phyloP scores from a whole-genome alignment of 2,329 filamentous ascomycete genomes.

The Pseudocercospora fuligena region DNA sequence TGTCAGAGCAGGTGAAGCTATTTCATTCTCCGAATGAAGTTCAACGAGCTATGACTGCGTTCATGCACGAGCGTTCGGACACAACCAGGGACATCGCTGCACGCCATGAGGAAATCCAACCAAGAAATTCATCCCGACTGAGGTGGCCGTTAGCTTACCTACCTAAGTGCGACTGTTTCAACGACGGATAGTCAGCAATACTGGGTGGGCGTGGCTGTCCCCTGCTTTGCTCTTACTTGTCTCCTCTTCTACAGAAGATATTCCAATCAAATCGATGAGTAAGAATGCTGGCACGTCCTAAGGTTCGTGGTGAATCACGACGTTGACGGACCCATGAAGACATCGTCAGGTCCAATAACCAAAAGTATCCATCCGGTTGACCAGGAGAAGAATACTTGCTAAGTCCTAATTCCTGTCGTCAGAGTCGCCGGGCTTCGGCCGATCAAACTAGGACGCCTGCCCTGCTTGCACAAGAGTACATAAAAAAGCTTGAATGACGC shows the following conservation, averaged over 20 bases:
- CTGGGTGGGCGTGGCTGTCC: background rate
- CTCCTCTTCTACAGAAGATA: background rate
- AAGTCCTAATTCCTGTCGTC: background rate
- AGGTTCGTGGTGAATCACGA: background rate
- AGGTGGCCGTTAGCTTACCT: background rate
- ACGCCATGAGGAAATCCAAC: background rate
- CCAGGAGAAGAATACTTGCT: background rate
- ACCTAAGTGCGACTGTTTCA: background rate
- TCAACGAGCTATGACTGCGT: background rate
- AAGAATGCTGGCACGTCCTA: background rate
- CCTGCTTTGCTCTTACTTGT: background rate
- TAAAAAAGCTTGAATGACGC: too few relatives aligned
- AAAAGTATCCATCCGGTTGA: too few relatives aligned
- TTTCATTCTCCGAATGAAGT: background rate
- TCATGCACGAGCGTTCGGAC: background rate
- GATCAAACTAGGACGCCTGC: background rate
- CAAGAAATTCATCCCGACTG: background rate
- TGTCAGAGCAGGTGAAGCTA: background rate
- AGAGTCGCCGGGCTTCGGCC: background rate
- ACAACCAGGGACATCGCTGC: slow-evolving; percentile 1
- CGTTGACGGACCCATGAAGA: background rate
- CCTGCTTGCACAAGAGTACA: too few relatives aligned
- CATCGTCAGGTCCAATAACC: too few relatives aligned
- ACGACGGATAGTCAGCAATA: background rate
- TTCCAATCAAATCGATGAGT: background rate